Base-by-base conservation (phyloP, 31 red algal genomes). In the Bonnemaisonia californica region DNA sequence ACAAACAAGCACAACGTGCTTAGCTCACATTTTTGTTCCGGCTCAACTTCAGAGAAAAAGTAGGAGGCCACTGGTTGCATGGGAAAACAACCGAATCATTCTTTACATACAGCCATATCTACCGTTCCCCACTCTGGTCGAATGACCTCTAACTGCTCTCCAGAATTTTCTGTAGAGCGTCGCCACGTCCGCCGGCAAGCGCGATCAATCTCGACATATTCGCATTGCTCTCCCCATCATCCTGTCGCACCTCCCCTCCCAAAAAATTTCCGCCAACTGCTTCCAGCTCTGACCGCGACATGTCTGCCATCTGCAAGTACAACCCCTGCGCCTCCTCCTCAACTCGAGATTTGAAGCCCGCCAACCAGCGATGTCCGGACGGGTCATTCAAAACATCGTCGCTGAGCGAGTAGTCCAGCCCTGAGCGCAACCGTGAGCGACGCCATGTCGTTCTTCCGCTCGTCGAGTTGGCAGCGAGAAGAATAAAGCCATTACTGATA, bases 131-230 rank as follows among this genome's bases (percentile, higher is more conserved):
- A 29, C 0, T 0, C 16, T 13, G 26, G 4, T 8, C 31, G 7
- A 36, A 36, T 27, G 27, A 18, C 63, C 31, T 28, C 62, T 81
- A 81, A 60, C 62, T 41, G 35, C 18, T 67, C 16, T 30, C 22
- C 61, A 30, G 30, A 27, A 81, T 68, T 68, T 51, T 38, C 48
- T 30, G 28, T 35, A 81, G 35, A 24, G 58, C 29, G 59, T 89
- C 85, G 4, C 40, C 85, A 31, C 85, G 85, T 19, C 85, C 85
- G 34, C 85, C 85, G 1, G 85, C 85, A 9, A 89, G 62, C 0
- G 75, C 64, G 31, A 79, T 59, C 48, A 89, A 58, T 35, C 85
- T 35, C 47, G 48, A 38, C 16, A 64, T 74, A 16, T 81, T 48
- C n/a, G 37, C 66, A 55, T 39, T 39, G 5, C 54, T 30, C 16